Percentiles rank a stretch among this genome's conserved stretches.
Evolutionary conservation across 2,329 filamentous ascomycete genomes (phyloP).

Genomic region (Pyrenophora graminea): DNA sequence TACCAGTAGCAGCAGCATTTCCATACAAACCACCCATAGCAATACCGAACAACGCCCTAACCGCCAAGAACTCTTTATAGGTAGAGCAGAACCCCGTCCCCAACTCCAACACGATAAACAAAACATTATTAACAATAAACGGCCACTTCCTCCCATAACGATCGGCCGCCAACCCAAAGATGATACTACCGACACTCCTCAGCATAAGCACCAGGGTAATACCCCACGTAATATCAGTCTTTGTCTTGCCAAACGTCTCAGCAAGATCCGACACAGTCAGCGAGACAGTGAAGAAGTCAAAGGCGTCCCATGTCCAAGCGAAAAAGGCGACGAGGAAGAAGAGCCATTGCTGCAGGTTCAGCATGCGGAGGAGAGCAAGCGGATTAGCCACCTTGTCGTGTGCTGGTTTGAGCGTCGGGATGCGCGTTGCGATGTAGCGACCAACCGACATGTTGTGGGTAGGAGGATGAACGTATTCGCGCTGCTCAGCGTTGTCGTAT

Average conservation of each 20-base stretch:
- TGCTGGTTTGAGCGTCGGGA: slow-evolving; percentile 60
- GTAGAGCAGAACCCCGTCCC: slow-evolving; percentile 64
- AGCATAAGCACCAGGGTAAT: slow-evolving; percentile 59
- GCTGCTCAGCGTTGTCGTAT: slow-evolving; percentile 15
- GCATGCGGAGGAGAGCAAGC: slow-evolving; percentile 54
- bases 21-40: slow-evolving; percentile 68
- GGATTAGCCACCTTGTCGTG: slow-evolving; percentile 61
- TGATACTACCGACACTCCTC: slow-evolving; percentile 61
- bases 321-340: slow-evolving; percentile 57
- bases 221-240: slow-evolving; percentile 65
- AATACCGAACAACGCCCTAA: slow-evolving; percentile 64
- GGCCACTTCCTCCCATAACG: slow-evolving; percentile 61
- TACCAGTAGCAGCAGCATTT: slow-evolving; percentile 61
- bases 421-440: slow-evolving; percentile 58
- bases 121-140: slow-evolving; percentile 63
- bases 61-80: slow-evolving; percentile 62
- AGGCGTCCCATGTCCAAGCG: slow-evolving; percentile 56
- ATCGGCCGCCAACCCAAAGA: slow-evolving; percentile 60
- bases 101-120: slow-evolving; percentile 65
- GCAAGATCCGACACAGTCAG: slow-evolving; percentile 60
- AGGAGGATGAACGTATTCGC: slow-evolving; percentile 16
- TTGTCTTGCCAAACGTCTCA: slow-evolving; percentile 57
- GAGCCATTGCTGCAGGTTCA: slow-evolving; percentile 63
- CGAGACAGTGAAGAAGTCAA: slow-evolving; percentile 67
- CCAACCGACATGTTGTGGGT: slow-evolving; percentile 34